phyloP scores from a whole-genome alignment of 345 rosid species.

The Carallia pectinifolia region DNA sequence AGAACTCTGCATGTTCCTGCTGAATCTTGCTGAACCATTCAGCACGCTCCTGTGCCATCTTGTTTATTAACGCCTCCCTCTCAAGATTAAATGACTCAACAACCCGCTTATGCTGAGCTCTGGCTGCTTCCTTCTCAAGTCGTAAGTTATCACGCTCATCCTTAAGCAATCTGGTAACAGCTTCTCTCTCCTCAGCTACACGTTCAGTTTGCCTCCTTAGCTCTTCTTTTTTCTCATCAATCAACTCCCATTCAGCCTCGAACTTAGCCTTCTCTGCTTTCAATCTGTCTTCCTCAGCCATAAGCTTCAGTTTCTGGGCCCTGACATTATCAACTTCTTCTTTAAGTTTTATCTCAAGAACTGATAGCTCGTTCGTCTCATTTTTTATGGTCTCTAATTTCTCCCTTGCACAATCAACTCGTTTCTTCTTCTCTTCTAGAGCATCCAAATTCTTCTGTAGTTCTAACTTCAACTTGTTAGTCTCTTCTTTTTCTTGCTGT shows the following conservation, averaged over 20 bases:
- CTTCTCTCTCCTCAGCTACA: conserved; percentile 58
- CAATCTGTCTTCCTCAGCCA: conserved; percentile 76
- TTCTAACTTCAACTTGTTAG: conserved; percentile 53
- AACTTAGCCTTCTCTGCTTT: conserved; percentile 75
- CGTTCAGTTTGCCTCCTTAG: conserved; percentile 55
- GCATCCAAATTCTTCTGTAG: conserved; percentile 57
- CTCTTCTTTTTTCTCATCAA: conserved; percentile 88
- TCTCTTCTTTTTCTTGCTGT: conserved; percentile 60
- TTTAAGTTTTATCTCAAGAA: conserved; percentile 77
- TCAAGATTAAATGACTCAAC: conserved; percentile 66
- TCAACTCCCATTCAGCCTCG: conserved; percentile 90
- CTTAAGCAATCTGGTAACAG: conserved; percentile 63
- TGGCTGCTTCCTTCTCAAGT: conserved; percentile 65
- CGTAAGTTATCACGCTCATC: conserved; percentile 74
- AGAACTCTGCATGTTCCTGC: conserved; percentile 73
- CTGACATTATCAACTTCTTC: conserved; percentile 87
- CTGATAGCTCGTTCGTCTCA: conserved; percentile 71
- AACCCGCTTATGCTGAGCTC: conserved; percentile 58
- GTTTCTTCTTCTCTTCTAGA: conserved; percentile 66
- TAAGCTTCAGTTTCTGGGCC: conserved; percentile 69
- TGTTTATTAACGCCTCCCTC: conserved; percentile 80
- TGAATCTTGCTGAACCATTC: conserved; percentile 88
- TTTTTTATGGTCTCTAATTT: conserved; percentile 72
- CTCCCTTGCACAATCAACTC: conserved; percentile 59
- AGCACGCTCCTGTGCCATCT: conserved; percentile 71